A percentile compares a stretch with the other conserved stretches of the same genome.
Evolutionary conservation across 2,329 filamentous ascomycete species (phyloP).

Genomic region (Botrytis elliptica): DNA sequence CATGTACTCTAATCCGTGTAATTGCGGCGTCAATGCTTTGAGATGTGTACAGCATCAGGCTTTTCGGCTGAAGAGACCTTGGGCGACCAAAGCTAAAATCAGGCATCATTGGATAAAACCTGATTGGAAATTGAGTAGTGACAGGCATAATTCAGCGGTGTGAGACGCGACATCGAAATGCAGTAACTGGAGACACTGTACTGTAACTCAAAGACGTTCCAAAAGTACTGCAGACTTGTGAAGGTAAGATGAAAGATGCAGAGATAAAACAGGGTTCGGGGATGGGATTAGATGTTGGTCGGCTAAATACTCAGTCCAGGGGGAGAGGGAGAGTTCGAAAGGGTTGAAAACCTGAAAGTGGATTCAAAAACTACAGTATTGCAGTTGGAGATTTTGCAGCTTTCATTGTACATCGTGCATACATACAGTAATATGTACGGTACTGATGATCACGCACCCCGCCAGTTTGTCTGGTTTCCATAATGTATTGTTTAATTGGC

Average conservation of each 20-base stretch:
- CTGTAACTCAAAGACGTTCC: slow-evolving; percentile 6
- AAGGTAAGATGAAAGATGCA: neutral
- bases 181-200: neutral
- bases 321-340: neutral
- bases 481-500: neutral
- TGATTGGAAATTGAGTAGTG: neutral
- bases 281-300: neutral
- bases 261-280: neutral
- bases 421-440: neutral
- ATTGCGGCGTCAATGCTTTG: neutral
- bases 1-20: neutral
- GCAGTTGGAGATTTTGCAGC: neutral
- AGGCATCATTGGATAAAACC: neutral
- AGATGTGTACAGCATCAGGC: neutral
- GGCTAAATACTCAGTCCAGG: neutral
- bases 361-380: neutral
- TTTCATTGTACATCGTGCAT: neutral
- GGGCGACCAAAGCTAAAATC: neutral
- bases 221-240: slow-evolving; percentile 4
- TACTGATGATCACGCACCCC: neutral
- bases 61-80: neutral
- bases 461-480: neutral
- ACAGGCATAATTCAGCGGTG: slow-evolving; percentile 3
- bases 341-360: neutral
- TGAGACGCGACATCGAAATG: neutral